phyloP scores from a whole-genome alignment of 495 filamentous ascomycete genomes.

The Tricharina praecox region DNA sequence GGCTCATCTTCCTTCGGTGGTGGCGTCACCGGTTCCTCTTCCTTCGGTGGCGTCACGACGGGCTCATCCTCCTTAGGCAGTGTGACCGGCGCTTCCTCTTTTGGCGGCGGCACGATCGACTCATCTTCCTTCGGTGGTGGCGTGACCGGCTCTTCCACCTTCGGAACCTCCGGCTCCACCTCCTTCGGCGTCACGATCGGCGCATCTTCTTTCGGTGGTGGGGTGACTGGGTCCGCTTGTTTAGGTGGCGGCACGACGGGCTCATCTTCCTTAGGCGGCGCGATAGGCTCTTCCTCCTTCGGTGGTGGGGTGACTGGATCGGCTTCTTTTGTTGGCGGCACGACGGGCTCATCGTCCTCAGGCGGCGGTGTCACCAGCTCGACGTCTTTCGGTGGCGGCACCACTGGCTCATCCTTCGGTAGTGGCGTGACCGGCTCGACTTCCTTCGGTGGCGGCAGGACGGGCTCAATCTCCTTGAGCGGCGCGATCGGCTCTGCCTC shows the following conservation, averaged over 20 bases:
- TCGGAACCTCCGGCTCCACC: neutral
- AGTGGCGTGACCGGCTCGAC: no score
- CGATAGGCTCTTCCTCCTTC: neutral
- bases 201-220: neutral
- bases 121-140: neutral
- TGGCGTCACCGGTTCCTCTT: no score
- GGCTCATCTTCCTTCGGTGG: no score
- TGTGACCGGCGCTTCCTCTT: neutral
- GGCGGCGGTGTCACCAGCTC: no score
- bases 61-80: neutral
- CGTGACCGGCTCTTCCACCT: neutral
- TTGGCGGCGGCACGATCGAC: neutral
- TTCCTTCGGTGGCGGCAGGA: no score
- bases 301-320: neutral
- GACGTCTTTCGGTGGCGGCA: no score
- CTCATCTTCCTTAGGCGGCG: neutral
- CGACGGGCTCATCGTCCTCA: no score
- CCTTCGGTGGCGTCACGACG: neutral
- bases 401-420: no score
- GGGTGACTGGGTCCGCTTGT: no score
- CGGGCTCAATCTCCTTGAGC: no score
- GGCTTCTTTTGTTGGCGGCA: no score
- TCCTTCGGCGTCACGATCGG: neutral
- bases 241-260: neutral
- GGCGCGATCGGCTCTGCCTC: no score